Evolutionary conservation across 495 filamentous ascomycete genomes (phyloP), one percentile per base, ranked within the genome.

Genomic region (Trichoderma parareesei): DNA sequence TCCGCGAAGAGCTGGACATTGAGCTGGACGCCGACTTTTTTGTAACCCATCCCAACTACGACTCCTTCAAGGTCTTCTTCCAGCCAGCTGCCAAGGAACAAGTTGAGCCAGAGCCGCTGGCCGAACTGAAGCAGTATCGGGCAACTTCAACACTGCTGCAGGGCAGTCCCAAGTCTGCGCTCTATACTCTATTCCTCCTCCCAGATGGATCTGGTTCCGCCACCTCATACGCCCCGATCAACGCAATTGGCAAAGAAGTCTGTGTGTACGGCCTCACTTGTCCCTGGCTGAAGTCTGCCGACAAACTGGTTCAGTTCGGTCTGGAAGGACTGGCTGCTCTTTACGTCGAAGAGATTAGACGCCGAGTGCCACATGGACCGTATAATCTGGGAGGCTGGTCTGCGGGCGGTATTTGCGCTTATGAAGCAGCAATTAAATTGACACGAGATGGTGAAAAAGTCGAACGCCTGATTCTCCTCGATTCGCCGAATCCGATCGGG

Each of bases 361-460:
- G 81, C 2, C 82, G 83, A 38, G 87, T 88, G 68, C 83, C 86
- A 1, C 38, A 74, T 1, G 90, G 89, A 7, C 89, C 90, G 0
- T 93, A 92, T 69, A 72, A 81, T 41, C 69, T 93, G 6, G 82
- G 82, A 10, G 90, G 90, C 16, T 97, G 92, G 92, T 91, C 88
- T 27, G 92, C 91, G 9, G 92, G 92, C 61, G 92, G 92, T 49
- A 90, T 94, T 42, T 87, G 93, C 67, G 92, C 92, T 35, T 97
- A 90, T 71, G 91, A 95, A 71, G 88, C 90, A 33, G 85, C 86
- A 38, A 85, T 85, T 63, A 87, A 91, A 67, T 79, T 96, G 9
- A 80, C 87, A 67, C 81, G 85, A 59, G 79, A 81, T 18, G 86
- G 86, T 35, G 88, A 93, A 41, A 74, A 76, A 61, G 89, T 96